Evolutionary conservation across 2,329 filamentous ascomycete species (phyloP), one percentile per base, ranked within the genome.

Genomic region (Microcera coccophila): DNA sequence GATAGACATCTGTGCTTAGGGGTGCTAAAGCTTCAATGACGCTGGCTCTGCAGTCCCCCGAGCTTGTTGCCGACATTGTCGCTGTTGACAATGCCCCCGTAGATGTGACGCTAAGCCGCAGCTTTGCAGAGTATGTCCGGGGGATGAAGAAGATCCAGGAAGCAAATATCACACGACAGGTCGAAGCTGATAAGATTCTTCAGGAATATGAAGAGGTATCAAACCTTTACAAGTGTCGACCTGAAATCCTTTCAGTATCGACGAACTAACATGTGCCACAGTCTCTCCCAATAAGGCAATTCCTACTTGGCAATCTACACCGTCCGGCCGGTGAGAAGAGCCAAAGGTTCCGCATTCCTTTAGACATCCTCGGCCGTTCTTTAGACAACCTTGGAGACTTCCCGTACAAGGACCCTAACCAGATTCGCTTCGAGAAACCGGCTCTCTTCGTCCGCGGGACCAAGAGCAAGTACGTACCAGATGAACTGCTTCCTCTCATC

Each of bases 1-100:
- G n/a, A n/a, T n/a, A n/a, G n/a, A n/a, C n/a, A n/a, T n/a, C n/a
- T n/a, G 31, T 14, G 15, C 10, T 11, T 19, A 86, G 82, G 84
- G 91, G 93, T 50, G 91, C 91, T 36, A 97, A 97, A 72, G 83
- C 85, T 2, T 89, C 88, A 55, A 96, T 97, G 91, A 75, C 85
- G 0, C 72, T 96, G 45, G 89, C 89, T 3, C 77, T 97, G 26
- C 73, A 77, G 33, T 75, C 80, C 1, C 87, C 88, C 0, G 70
- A 79, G 5, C 69, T 82, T 3, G 75, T 95, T 45, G 73, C 76
- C 14, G 80, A 84, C 55, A 71, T 97, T 39, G 77, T 96, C 20
- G 77, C 89, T 2, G 90, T 97, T 11, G 91, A 97, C 70, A 97
- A 97, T 62, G 89, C 90, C 4, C 91, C 91, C 2, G 76, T 95